These are phyloP conservation scores for Barnettozyma sucrosica DNA, from an alignment of 805 yeast species.

Conservation along the genomic window DNA sequence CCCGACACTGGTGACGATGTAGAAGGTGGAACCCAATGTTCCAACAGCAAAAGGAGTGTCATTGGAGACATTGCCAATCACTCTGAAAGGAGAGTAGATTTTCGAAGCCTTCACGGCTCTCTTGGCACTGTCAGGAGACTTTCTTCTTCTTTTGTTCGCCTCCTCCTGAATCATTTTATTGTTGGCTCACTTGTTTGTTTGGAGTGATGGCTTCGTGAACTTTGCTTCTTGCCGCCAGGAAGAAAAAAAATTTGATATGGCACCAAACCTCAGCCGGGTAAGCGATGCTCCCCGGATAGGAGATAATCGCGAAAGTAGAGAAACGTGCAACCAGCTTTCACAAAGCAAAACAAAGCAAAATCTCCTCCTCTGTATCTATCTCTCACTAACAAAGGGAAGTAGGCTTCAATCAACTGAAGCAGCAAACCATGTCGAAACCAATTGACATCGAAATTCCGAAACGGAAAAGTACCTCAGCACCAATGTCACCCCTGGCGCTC, in stretches of 20 bases:
- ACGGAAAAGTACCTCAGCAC: slow-evolving; percentile 15
- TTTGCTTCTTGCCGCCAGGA: no score
- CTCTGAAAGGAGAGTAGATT: slow-evolving; percentile 82
- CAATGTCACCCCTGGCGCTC: slow-evolving; percentile 29
- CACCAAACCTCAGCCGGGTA: neutral
- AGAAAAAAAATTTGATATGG: neutral
- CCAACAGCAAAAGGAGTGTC: slow-evolving; percentile 83
- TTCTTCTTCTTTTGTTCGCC: slow-evolving; percentile 5
- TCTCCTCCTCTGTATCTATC: no score
- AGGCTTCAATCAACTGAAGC: neutral
- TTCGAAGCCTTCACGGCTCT: slow-evolving; percentile 34
- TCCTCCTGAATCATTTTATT: no score
- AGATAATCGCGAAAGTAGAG: neutral
- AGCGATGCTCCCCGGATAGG: slow-evolving; percentile 1
- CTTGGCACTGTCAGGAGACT: slow-evolving; percentile 15
- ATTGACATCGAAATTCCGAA: slow-evolving; percentile 17
- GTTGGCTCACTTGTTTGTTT: no score
- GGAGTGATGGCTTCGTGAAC: no score
- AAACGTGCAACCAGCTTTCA: neutral
- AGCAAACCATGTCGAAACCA: slow-evolving; percentile 17
- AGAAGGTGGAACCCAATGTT: slow-evolving; percentile 79
- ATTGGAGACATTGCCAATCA: slow-evolving; percentile 87
- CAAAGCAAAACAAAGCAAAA: no score
- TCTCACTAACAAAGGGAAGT: no score
- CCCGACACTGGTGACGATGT: slow-evolving; percentile 87